These are phyloP conservation scores for Termitomyces sp. DNA, from an alignment of 768 basidiomycete species.

Conservation along the genomic window DNA sequence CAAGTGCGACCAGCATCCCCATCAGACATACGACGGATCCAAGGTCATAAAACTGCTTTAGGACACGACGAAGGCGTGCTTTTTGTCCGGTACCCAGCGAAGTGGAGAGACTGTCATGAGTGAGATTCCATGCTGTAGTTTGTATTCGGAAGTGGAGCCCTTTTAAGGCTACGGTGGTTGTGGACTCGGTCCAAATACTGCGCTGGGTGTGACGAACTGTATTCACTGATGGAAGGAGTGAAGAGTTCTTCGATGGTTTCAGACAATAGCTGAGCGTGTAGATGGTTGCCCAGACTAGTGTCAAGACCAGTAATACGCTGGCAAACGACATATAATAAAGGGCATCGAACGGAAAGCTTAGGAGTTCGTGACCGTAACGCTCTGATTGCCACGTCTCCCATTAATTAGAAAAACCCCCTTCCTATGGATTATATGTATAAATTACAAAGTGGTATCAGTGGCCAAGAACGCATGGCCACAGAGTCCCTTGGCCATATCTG, in stretches of 20 bases:
- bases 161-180: slow-evolving; percentile 18
- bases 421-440: slow-evolving; percentile 9
- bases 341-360: background rate
- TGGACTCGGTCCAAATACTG: slow-evolving; percentile 14
- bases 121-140: slow-evolving; percentile 42
- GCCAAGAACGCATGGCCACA: slow-evolving; percentile 16
- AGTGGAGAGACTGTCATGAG: slow-evolving; percentile 38
- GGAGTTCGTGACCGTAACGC: background rate
- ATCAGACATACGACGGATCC: slow-evolving; percentile 39
- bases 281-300: slow-evolving; percentile 20
- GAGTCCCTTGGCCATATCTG: slow-evolving; percentile 7
- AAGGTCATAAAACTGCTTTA: slow-evolving; percentile 40
- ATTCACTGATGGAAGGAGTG: slow-evolving; percentile 8
- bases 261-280: slow-evolving; percentile 16
- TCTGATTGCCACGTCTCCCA: background rate
- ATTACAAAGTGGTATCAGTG: slow-evolving; percentile 4
- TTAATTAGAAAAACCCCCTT: background rate
- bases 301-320: slow-evolving; percentile 15
- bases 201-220: background rate
- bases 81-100: slow-evolving; percentile 26
- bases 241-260: slow-evolving; percentile 1
- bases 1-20: slow-evolving; percentile 41
- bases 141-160: slow-evolving; percentile 34
- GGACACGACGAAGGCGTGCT: slow-evolving; percentile 15
- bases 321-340: slow-evolving; percentile 19